These are phyloP conservation scores for Geotrichum bryndzae DNA, from an alignment of 1,139 yeast species.

Conservation along the genomic window DNA sequence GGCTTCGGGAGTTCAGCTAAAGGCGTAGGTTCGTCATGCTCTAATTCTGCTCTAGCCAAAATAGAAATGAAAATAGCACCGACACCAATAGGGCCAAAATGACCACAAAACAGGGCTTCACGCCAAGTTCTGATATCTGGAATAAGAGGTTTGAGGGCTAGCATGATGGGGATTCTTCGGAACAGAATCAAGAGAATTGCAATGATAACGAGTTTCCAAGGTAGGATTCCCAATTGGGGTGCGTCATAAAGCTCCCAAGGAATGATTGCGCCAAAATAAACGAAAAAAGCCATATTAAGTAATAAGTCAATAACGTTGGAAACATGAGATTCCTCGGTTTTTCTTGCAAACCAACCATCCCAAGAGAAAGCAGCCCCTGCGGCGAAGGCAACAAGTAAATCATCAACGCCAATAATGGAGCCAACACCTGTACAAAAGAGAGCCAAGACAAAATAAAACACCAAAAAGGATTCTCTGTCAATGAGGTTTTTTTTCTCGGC, in stretches of 20 bases:
- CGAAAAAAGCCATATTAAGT: slow-evolving; percentile 75
- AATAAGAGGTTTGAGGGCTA: slow-evolving; percentile 70
- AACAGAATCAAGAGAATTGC: slow-evolving; percentile 80
- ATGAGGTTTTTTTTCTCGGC: slow-evolving; percentile 72
- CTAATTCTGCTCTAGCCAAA: slow-evolving; percentile 74
- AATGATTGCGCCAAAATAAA: slow-evolving; percentile 87
- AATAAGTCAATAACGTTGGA: slow-evolving; percentile 83
- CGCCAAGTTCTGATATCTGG: slow-evolving; percentile 94
- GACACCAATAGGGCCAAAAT: slow-evolving; percentile 97
- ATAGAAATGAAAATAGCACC: slow-evolving; percentile 93
- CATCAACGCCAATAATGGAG: slow-evolving; percentile 87
- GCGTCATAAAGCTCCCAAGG: slow-evolving; percentile 88
- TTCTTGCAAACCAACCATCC: slow-evolving; percentile 89
- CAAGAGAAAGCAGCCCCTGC: slow-evolving; percentile 96
- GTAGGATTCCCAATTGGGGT: slow-evolving; percentile 56
- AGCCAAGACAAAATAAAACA: slow-evolving; percentile 81
- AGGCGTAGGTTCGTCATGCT: slow-evolving; percentile 60
- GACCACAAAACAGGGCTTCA: slow-evolving; percentile 93
- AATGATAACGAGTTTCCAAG: slow-evolving; percentile 78
- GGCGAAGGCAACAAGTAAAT: slow-evolving; percentile 83
- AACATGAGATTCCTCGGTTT: slow-evolving; percentile 87
- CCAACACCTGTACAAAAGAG: slow-evolving; percentile 91
- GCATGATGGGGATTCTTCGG: slow-evolving; percentile 82
- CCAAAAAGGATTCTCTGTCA: slow-evolving; percentile 90
- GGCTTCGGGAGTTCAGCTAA: slow-evolving; percentile 48